Percentiles rank a stretch among this genome's conserved stretches.
phyloP scores from a whole-genome alignment of 1,284 basidiomycete genomes.

The Chondrostereum purpureum region DNA sequence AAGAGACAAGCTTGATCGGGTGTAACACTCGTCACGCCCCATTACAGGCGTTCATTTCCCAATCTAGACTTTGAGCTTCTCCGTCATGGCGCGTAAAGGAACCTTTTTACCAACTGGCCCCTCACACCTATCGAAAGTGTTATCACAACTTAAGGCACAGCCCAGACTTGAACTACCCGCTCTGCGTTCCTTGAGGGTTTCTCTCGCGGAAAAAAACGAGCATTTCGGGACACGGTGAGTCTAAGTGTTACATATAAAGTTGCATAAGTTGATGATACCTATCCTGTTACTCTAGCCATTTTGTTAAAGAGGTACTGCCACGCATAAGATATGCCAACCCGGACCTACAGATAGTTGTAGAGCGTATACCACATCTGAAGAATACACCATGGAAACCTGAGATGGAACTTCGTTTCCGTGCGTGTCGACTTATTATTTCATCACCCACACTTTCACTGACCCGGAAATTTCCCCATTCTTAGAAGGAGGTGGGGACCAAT shows the following conservation, averaged over 20 bases:
- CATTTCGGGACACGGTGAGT: conserved; percentile 64
- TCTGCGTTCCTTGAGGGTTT: conserved; percentile 48
- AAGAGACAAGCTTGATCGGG: too few species aligned
- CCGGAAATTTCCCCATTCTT: too few species aligned
- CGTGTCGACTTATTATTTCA: conserved; percentile 21
- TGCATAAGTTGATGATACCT: conserved; percentile 1
- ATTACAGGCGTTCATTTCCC: neutral
- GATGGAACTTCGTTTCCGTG: conserved; percentile 55
- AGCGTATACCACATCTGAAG: conserved; percentile 41
- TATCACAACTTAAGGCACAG: neutral
- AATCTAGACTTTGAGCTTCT: neutral
- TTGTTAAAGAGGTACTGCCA: conserved; percentile 67
- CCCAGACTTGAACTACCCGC: conserved; percentile 50
- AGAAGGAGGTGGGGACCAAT: neutral
- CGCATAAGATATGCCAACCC: conserved; percentile 72
- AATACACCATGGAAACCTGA: conserved; percentile 54
- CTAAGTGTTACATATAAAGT: too few species aligned
- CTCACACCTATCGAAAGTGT: conserved; percentile 27
- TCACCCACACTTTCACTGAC: neutral
- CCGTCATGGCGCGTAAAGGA: neutral
- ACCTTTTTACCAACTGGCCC: conserved; percentile 20
- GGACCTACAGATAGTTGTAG: conserved; percentile 47
- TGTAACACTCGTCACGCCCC: neutral
- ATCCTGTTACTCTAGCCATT: conserved; percentile 43
- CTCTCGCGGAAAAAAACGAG: conserved; percentile 56